Conservation (phyloP, 2,329 filamentous ascomycete species). For the Microcyclospora pomicola region DNA sequence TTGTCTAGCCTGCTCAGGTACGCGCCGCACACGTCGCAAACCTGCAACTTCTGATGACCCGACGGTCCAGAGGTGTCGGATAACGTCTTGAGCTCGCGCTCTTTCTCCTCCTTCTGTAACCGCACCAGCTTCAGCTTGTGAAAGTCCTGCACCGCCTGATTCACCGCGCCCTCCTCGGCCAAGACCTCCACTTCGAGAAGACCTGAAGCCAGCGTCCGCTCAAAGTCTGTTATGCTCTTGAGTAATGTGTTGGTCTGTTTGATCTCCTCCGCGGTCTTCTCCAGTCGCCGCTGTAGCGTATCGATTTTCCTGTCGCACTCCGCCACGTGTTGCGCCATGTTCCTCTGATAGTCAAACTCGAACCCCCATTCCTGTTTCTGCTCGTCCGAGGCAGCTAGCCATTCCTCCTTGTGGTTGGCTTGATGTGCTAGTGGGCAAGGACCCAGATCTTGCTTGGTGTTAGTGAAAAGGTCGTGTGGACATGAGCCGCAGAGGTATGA, state of each 20-base stretch:
- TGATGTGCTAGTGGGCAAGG: conserved; percentile 78
- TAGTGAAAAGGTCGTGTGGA: conserved; percentile 97
- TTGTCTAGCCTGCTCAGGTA: conserved; percentile 89
- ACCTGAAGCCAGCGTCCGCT: conserved; percentile 63
- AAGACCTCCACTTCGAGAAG: conserved; percentile 77
- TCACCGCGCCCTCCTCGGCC: conserved; percentile 67
- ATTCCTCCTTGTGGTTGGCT: conserved; percentile 79
- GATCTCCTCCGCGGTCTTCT: conserved; percentile 97
- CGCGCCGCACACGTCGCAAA: conserved; percentile 95
- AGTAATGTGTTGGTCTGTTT: conserved; percentile 78
- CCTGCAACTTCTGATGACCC: conserved; percentile 94
- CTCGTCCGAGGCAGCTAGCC: conserved; percentile 55
- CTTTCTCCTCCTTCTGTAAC: conserved; percentile 66
- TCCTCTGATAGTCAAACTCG: conserved; percentile 91
- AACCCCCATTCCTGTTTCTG: conserved; percentile 74
- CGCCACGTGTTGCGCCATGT: conserved; percentile 92
- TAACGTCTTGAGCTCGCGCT: conserved; percentile 78
- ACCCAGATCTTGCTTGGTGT: conserved; percentile 95
- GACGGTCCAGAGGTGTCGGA: conserved; percentile 85
- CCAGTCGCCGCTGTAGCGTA: conserved; percentile 70
- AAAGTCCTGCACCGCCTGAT: conserved; percentile 72
- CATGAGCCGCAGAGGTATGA: conserved; percentile 90
- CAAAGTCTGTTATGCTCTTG: conserved; percentile 71
- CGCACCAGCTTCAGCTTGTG: conserved; percentile 72
- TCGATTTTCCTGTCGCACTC: conserved; percentile 94